Percentiles rank a stretch among this genome's conserved stretches.
Conservation (phyloP, 257 asterid genomes). For the Ligustrum vulgare region DNA sequence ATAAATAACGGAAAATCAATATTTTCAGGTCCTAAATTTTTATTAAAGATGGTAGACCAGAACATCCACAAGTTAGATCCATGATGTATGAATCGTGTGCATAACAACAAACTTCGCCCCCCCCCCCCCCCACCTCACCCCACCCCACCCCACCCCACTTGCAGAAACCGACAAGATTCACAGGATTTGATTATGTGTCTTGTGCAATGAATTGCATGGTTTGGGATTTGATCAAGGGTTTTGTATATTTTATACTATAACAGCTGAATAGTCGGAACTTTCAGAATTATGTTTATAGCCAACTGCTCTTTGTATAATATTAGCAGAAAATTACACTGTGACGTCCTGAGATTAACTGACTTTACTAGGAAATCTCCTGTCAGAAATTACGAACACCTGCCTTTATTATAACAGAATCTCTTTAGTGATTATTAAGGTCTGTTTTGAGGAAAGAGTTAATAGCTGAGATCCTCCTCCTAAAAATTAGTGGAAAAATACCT, state of each 20-base stretch:
- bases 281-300: not conserved
- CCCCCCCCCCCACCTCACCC: no score
- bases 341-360: not conserved
- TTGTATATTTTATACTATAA: not conserved
- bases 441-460: not conserved
- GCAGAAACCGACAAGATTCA: constrained; percentile 66
- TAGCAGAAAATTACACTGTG: not conserved
- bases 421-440: not conserved
- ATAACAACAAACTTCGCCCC: not conserved
- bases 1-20: not conserved
- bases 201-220: not conserved
- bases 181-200: not conserved
- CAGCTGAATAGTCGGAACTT: not conserved
- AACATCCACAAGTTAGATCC: not conserved
- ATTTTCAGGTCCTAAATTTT: not conserved
- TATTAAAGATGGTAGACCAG: not conserved
- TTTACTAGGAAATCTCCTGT: not conserved
- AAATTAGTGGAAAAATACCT: not conserved
- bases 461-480: not conserved
- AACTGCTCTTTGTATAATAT: not conserved
- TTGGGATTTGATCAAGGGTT: not conserved
- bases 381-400: not conserved
- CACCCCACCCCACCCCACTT: constrained; percentile 15
- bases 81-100: not conserved
- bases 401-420: not conserved